Base-by-base conservation (phyloP, 192 early-diverging fungal species). In the Phlyctochytrium arcticum region DNA sequence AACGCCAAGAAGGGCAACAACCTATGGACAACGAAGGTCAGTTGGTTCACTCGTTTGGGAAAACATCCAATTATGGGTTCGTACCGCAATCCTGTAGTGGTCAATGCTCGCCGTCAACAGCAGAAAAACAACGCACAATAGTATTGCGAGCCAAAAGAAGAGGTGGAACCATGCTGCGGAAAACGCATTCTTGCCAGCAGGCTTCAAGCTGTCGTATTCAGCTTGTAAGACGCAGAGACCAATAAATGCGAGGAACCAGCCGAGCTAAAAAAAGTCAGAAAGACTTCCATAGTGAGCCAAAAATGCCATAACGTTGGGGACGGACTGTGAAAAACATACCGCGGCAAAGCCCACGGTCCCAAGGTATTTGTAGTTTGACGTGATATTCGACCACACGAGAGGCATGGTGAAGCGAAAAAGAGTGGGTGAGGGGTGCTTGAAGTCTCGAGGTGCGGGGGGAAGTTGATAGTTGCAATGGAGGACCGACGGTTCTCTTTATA, bases 241-340 rank as follows among this genome's bases (percentile, higher is more conserved):
- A 32, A 73, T 63, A 32, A 73, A 73, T 15, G 60, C 26, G 9
- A 73, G 60, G 21, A 73, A 37, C 71, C 71, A 73, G 6, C 71
- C 71, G 27, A 73, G 47, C 71, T 72, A 32, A 44, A 17, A 3
- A 29, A 53, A 15, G n/a, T n/a, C n/a, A n/a, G n/a, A n/a, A n/a
- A n/a, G n/a, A n/a, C n/a, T n/a, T n/a, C n/a, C n/a, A n/a, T n/a
- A n/a, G n/a, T n/a, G n/a, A n/a, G n/a, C n/a, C n/a, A n/a, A n/a
- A n/a, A n/a, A n/a, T n/a, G n/a, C n/a, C n/a, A n/a, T n/a, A n/a
- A n/a, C n/a, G n/a, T n/a, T n/a, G n/a, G n/a, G n/a, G n/a, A n/a
- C n/a, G n/a, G n/a, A n/a, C n/a, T n/a, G n/a, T n/a, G n/a, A n/a
- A 42, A 2, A 12, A 44, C 39, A 2, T 19, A 44, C 39, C 39